Percentiles rank a stretch among this genome's conserved stretches.
Evolutionary conservation across 2,329 filamentous ascomycete species (phyloP).

Genomic region (Leptographium radiaticola): DNA sequence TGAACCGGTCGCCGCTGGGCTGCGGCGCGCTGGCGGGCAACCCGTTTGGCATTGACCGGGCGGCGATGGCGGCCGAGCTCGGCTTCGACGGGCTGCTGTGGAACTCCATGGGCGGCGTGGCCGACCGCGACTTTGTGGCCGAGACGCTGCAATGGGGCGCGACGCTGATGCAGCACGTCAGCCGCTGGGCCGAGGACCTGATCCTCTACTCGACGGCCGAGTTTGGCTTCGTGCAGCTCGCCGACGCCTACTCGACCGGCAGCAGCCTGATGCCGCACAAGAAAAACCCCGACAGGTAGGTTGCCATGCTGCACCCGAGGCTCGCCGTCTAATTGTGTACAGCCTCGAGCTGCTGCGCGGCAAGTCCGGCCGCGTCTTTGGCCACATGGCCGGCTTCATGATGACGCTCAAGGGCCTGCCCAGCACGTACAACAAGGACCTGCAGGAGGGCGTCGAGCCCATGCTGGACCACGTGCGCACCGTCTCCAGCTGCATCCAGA

Average conservation of each 20-base stretch:
- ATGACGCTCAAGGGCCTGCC: conserved; percentile 60
- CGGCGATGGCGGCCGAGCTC: conserved; percentile 65
- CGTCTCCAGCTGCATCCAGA: conserved; percentile 66
- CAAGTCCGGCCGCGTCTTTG: conserved; percentile 64
- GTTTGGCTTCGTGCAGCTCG: conserved; percentile 62
- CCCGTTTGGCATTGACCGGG: conserved; percentile 68
- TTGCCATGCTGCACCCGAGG: too few relatives aligned
- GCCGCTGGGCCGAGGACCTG: conserved; percentile 70
- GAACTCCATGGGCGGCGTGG: conserved; percentile 67
- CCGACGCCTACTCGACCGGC: conserved; percentile 70
- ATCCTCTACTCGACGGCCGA: conserved; percentile 70
- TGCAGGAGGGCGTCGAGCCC: conserved; percentile 82
- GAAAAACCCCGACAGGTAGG: conserved; percentile 67
- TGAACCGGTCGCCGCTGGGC: conserved; percentile 61
- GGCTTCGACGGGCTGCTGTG: conserved; percentile 63
- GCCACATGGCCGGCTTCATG: conserved; percentile 70
- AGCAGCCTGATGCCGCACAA: conserved; percentile 71
- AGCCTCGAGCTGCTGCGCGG: conserved; percentile 59
- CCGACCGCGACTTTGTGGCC: conserved; percentile 69
- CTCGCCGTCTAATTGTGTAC: too few relatives aligned
- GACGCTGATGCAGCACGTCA: conserved; percentile 68
- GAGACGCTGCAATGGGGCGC: conserved; percentile 72
- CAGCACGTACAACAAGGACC: conserved; percentile 79
- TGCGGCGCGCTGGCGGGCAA: conserved; percentile 72
- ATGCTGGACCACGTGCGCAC: conserved; percentile 77